Evolutionary conservation across 2,329 filamentous ascomycete genomes (phyloP).

Genomic region (Xylaria sp.): DNA sequence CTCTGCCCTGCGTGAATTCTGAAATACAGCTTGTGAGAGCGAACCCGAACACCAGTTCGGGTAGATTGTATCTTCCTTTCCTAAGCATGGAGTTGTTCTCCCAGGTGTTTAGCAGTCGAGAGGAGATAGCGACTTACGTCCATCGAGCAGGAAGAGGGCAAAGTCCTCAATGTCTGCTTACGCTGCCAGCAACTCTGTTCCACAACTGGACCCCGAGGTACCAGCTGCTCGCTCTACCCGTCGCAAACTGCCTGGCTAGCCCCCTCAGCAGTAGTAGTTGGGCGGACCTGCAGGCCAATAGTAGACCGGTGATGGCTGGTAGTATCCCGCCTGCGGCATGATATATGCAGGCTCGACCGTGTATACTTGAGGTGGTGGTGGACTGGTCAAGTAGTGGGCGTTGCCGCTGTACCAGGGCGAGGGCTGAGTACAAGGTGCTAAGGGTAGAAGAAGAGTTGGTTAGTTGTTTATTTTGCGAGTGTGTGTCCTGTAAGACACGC

Average conservation of each 20-base stretch:
- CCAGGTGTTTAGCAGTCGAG: not conserved
- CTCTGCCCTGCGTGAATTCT: no score
- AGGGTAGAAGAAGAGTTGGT: not conserved
- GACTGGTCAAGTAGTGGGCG: conserved; percentile 19
- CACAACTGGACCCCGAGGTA: no score
- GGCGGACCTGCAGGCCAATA: conserved; percentile 4
- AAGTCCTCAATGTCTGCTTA: no score
- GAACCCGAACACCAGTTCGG: not conserved
- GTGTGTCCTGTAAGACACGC: not conserved
- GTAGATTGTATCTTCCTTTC: not conserved
- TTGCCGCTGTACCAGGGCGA: conserved; percentile 20
- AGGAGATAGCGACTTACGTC: not conserved
- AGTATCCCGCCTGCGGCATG: conserved; percentile 5
- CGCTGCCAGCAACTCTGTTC: no score
- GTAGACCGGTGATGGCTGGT: not conserved
- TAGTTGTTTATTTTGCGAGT: not conserved
- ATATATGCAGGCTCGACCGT: conserved; percentile 16
- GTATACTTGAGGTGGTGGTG: conserved; percentile 16
- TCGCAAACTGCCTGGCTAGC: no score
- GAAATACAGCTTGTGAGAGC: no score
- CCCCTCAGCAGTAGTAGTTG: conserved; percentile 5
- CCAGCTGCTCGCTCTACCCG: no score
- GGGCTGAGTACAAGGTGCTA: not conserved
- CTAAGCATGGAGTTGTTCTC: not conserved
- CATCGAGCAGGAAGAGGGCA: not conserved